Evolutionary conservation across 208 protist genomes (phyloP).

Genomic region (Angomonas desouzai): DNA sequence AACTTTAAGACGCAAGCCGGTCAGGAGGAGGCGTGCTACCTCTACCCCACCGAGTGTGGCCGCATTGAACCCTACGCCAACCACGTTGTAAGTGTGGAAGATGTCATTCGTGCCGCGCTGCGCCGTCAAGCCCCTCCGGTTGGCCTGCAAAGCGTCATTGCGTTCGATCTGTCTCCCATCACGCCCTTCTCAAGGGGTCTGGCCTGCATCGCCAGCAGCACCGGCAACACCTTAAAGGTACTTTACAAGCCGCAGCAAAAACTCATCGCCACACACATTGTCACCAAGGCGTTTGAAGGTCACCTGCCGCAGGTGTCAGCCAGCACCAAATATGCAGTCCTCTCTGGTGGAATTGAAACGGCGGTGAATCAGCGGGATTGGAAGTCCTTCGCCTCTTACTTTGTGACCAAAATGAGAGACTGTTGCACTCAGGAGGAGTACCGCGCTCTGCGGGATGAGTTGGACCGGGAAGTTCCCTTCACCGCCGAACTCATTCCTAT

Average conservation of each 20-base stretch:
- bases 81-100: constrained; percentile 56
- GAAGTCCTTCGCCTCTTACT: constrained; percentile 80
- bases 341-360: constrained; percentile 79
- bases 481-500: constrained; percentile 81
- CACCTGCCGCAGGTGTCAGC: constrained; percentile 53
- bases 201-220: constrained; percentile 77
- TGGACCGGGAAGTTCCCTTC: constrained; percentile 79
- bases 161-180: constrained; percentile 75
- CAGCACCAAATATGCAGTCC: constrained; percentile 62
- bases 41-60: constrained; percentile 56
- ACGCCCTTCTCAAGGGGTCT: constrained; percentile 59
- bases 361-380: constrained; percentile 66
- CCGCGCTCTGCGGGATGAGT: constrained; percentile 31
- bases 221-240: constrained; percentile 66
- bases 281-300: constrained; percentile 75
- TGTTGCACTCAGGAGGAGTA: constrained; percentile 31
- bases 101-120: constrained; percentile 56
- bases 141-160: constrained; percentile 73
- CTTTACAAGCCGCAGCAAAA: constrained; percentile 75
- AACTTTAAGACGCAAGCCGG: constrained; percentile 44
- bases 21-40: constrained; percentile 28
- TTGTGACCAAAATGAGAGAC: constrained; percentile 60
- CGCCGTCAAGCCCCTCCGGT: constrained; percentile 42
- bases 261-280: constrained; percentile 40
- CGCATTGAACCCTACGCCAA: constrained; percentile 70